Evolutionary conservation across 495 filamentous ascomycete species (phyloP), one percentile per base, ranked within the genome.

Genomic region (Trichoderma reesei): DNA sequence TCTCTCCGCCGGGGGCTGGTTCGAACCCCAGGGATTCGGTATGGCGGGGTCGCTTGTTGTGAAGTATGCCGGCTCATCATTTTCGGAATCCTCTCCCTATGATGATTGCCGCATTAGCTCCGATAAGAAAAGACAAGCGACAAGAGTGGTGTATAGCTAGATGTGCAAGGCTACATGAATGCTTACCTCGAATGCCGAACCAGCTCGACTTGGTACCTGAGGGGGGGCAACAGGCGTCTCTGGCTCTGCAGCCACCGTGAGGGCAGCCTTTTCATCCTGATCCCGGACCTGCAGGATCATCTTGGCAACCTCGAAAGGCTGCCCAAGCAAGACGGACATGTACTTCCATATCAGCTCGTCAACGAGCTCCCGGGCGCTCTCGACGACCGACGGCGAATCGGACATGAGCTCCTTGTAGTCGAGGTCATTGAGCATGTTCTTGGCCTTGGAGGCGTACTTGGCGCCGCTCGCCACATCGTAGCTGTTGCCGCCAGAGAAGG

Each of bases 221-320:
- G 51, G 26, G 8, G 51, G 26, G 3, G 51, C 26, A 56, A 26
- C 9, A 46, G 42, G n/a, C 6, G 66, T 61, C 38, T 70, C 65
- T 20, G 63, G 39, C 14, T 46, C 59, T 1, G 69, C 67, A 11
- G 71, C 67, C 37, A 67, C 64, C 41, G 69, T 67, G 26, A 78
- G 65, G 1, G 75, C 74, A 11, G 76, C 78, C 6, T 75, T 31
- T 59, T 82, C 78, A 65, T 77, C 79, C 67, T 83, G 82, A 41
- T 61, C 73, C 71, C 88, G 86, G 46, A 90, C 86, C 76, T 98
- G 94, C 70, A 98, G 74, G 60, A 98, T 81, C 4, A 85, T 95
- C 84, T 96, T 98, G 68, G 93, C 91, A 64, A 96, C 91, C 75
- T 97, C 92, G 73, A 98, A 96, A 26, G 94, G 94, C 72, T 98